Evolutionary conservation across 495 filamentous ascomycete genomes (phyloP), one percentile per base, ranked within the genome.

Genomic region (Aspergillus mulundensis): DNA sequence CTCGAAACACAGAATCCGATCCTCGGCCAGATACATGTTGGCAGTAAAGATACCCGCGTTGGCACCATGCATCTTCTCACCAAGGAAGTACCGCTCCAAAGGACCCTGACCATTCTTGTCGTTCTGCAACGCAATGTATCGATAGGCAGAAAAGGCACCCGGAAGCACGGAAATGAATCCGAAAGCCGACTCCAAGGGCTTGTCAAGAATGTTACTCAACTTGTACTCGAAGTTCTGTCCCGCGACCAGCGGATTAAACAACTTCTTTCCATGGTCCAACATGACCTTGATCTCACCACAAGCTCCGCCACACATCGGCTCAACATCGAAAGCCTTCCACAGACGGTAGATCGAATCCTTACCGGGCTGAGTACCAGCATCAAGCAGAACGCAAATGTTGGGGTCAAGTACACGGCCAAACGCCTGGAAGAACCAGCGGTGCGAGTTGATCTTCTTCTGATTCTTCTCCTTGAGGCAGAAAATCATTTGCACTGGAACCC

Each of bases 181-280:
- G 64, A 99, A 99, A 0, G 94, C 89, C 30, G 93, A 97, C 68
- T 99, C 95, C 21, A 99, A 76, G 2, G 95, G 95, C 68, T 99
- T 99, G 68, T 99, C 95, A 19, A 99, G 83, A 65, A 99, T 99
- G 69, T 99, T 99, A 71, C 90, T 95, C 83, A 99, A 95, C 78
- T 99, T 99, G 77, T 99, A 99, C 77, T 99, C 95, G 65, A 99
- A 99, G 64, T 99, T 99, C 70, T 99, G 95, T 5, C 91, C 90
- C 3, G 95, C 95, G 11, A 99, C 89, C 16, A 99, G 80, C 0
- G 95, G 95, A 60, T 97, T 99, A 59, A 97, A 60, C 49, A 98
- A 78, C 63, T 95, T 90, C 74, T 87, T 95, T 57, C 90, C 90
- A 53, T 86, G 87, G n/a, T 85, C 89, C 75, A 97, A 78, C 92